phyloP scores from a whole-genome alignment of 257 asterid genomes.

The Gardenia jasminoides region DNA sequence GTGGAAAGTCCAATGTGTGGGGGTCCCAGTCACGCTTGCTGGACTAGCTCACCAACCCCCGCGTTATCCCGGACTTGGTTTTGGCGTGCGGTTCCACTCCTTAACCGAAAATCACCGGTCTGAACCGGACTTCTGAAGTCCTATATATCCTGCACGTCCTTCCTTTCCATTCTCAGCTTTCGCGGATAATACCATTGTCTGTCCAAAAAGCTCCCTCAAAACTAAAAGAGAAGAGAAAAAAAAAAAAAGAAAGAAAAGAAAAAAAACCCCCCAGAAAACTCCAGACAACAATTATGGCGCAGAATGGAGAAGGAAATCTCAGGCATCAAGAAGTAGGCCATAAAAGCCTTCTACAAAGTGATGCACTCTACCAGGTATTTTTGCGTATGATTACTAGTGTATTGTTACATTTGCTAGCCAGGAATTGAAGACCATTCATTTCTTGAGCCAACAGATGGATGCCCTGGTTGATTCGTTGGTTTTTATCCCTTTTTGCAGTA shows the following conservation, averaged over 20 bases:
- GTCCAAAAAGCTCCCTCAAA: background rate
- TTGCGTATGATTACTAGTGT: background rate
- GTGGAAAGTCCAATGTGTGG: background rate
- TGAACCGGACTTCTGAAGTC: background rate
- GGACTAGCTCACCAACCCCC: slow-evolving; percentile 41
- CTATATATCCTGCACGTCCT: background rate
- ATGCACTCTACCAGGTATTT: slow-evolving; percentile 33
- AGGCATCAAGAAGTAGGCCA: slow-evolving; percentile 32
- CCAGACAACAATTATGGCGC: background rate
- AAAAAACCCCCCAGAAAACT: background rate
- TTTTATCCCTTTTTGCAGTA: slow-evolving; percentile 36
- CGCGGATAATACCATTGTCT: background rate
- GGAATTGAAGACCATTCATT: background rate
- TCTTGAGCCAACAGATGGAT: background rate
- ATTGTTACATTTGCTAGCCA: background rate
- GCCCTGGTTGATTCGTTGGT: background rate
- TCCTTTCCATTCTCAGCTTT: background rate
- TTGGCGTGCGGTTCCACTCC: slow-evolving; percentile 19
- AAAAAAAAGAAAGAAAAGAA: background rate
- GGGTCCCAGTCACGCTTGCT: slow-evolving; percentile 27
- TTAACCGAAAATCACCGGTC: background rate
- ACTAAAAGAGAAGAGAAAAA: background rate
- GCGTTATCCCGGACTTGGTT: slow-evolving; percentile 14
- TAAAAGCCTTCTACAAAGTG: slow-evolving; percentile 36
- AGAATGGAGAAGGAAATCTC: slow-evolving; percentile 8